Conservation (phyloP, 768 basidiomycete species). For the Podaxis pistillaris region DNA sequence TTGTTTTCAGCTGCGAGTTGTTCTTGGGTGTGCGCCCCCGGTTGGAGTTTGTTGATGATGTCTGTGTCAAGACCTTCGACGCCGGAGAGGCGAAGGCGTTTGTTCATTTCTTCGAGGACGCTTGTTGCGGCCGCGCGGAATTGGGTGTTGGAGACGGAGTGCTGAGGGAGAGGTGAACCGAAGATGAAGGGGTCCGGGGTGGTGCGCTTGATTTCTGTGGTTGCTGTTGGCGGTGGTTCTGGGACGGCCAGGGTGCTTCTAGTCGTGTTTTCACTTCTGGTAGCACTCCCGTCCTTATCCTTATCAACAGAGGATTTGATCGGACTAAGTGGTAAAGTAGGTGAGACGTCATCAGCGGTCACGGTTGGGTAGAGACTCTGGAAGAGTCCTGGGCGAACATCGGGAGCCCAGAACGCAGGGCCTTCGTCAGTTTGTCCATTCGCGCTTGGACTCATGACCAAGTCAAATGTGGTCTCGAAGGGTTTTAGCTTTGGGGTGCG, state of each 20-base stretch:
- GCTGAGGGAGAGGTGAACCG: constrained; percentile 69
- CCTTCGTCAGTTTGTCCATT: constrained; percentile 15
- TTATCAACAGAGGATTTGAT: constrained; percentile 1
- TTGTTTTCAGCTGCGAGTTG: constrained; percentile 7
- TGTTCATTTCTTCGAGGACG: constrained; percentile 83
- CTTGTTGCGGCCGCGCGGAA: constrained; percentile 67
- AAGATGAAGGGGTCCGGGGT: constrained; percentile 63
- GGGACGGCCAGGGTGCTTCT: constrained; percentile 9
- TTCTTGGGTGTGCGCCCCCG: constrained; percentile 23
- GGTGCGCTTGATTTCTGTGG: constrained; percentile 13
- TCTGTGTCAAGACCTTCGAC: constrained; percentile 45
- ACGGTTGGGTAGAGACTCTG: constrained; percentile 39
- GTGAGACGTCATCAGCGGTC: constrained; percentile 31
- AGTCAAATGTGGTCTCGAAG: constrained; percentile 65
- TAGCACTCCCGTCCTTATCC: constrained; percentile 22
- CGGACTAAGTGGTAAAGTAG: constrained; percentile 17
- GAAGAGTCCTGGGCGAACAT: constrained; percentile 19
- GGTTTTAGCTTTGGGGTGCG: constrained; percentile 66
- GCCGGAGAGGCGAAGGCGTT: constrained; percentile 58
- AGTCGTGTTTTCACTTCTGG: neutral
- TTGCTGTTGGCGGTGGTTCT: constrained; percentile 6
- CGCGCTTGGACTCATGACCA: constrained; percentile 53
- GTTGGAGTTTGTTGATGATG: constrained; percentile 42
- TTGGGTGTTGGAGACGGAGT: constrained; percentile 60
- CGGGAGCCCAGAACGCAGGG: constrained; percentile 32